These are phyloP conservation scores for Stromatinia cepivora DNA, from an alignment of 2,329 filamentous ascomycete species.

Conservation along the genomic window DNA sequence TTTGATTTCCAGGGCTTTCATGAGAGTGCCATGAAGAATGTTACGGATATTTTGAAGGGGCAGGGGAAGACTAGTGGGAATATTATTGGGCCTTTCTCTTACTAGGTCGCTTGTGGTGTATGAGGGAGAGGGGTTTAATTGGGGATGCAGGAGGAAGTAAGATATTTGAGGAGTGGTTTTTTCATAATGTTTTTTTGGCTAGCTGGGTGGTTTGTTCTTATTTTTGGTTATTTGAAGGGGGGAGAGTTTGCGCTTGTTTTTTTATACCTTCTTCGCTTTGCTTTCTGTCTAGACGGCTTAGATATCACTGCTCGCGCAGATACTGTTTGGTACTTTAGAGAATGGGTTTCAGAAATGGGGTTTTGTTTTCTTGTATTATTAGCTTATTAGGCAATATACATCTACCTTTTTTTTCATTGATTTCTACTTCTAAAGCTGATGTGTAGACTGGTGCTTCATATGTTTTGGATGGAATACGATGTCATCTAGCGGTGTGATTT, in stretches of 20 bases:
- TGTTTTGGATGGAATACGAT: neutral
- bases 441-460: neutral
- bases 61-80: neutral
- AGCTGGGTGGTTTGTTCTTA: neutral
- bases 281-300: slow-evolving; percentile 5
- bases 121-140: neutral
- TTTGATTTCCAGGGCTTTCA: slow-evolving; percentile 12
- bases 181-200: neutral
- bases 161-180: neutral
- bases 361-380: neutral
- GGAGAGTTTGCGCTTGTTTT: neutral
- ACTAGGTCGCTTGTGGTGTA: neutral
- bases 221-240: neutral
- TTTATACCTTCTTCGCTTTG: slow-evolving; percentile 6
- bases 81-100: neutral
- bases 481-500: neutral
- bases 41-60: neutral
- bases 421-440: neutral
- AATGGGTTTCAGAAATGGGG: neutral
- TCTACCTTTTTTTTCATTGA: neutral
- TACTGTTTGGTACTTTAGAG: neutral
- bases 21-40: slow-evolving; percentile 17
- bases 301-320: slow-evolving; percentile 7
- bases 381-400: neutral
- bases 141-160: neutral